Evolutionary conservation across 768 basidiomycete species (phyloP).

Genomic region (Termitomyces sp.): DNA sequence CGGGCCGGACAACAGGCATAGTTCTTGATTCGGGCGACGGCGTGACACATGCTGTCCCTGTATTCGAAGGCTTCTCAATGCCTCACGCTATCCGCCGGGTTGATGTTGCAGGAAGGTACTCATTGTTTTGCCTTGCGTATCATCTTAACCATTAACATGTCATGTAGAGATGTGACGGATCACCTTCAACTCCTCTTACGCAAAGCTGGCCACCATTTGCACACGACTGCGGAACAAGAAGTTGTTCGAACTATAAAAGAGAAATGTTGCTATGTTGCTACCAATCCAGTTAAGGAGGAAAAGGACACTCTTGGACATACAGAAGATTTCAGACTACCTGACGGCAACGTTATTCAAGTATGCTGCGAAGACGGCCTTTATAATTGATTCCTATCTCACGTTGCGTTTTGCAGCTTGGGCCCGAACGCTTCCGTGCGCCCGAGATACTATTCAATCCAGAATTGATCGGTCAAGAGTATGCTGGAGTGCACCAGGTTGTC

Average conservation of each 20-base stretch:
- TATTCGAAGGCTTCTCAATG: constrained; percentile 99
- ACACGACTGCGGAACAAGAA: constrained; percentile 96
- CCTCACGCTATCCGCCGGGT: constrained; percentile 95
- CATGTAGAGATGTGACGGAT: constrained; percentile 87
- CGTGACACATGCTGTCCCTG: constrained; percentile 97
- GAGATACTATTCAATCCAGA: constrained; percentile 98
- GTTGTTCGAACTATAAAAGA: constrained; percentile 97
- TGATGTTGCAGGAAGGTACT: constrained; percentile 91
- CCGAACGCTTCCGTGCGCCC: constrained; percentile 94
- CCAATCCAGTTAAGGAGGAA: constrained; percentile 93
- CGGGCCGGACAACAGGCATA: constrained; percentile 97
- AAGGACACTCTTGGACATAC: constrained; percentile 74
- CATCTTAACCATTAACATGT: constrained; percentile 11
- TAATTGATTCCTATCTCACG: constrained; percentile 11
- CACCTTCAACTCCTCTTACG: constrained; percentile 91
- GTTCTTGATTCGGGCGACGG: constrained; percentile 98
- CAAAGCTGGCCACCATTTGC: constrained; percentile 91
- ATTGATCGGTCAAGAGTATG: constrained; percentile 91
- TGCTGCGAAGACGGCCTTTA: constrained; percentile 6
- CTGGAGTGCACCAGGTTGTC: constrained; percentile 96
- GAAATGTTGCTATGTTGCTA: constrained; percentile 93
- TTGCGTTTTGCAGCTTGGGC: constrained; percentile 62
- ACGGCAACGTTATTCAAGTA: constrained; percentile 91
- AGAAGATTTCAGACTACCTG: constrained; percentile 91
- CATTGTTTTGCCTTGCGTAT: not conserved